phyloP scores from a whole-genome alignment of 306 rosid genomes.

The Astragalus membranaceus region DNA sequence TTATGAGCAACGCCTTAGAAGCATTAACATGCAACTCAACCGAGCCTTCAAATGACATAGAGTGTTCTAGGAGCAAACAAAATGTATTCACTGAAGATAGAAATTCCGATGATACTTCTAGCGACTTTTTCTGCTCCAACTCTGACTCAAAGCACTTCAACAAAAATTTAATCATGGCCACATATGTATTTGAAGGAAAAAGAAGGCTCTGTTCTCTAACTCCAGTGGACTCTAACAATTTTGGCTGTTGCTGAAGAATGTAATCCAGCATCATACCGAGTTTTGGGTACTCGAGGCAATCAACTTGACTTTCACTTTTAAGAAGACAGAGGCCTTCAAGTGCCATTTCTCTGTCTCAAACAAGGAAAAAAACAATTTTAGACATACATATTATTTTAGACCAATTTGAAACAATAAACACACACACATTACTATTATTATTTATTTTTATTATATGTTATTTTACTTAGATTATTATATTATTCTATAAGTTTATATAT shows the following conservation, averaged over 20 bases:
- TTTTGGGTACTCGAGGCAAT: slow-evolving; percentile 54
- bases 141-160: slow-evolving; percentile 71
- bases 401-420: no score
- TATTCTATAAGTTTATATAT: no score
- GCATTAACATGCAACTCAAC: slow-evolving; percentile 83
- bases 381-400: no score
- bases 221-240: slow-evolving; percentile 58
- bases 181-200: slow-evolving; percentile 62
- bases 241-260: slow-evolving; percentile 70
- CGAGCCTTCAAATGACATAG: slow-evolving; percentile 86
- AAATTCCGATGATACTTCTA: slow-evolving; percentile 42
- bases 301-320: slow-evolving; percentile 39
- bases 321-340: slow-evolving; percentile 70
- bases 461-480: no score
- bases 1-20: slow-evolving; percentile 64
- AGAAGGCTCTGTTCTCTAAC: slow-evolving; percentile 65
- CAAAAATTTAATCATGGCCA: slow-evolving; percentile 73
- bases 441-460: no score
- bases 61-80: slow-evolving; percentile 74
- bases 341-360: slow-evolving; percentile 75
- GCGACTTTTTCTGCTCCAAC: slow-evolving; percentile 43
- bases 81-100: slow-evolving; percentile 51
- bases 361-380: slow-evolving; percentile 11
- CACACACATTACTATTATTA: no score
- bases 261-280: slow-evolving; percentile 65